These are phyloP conservation scores for Pseudocercospora vitis DNA, from an alignment of 2,329 filamentous ascomycete species.

Conservation along the genomic window DNA sequence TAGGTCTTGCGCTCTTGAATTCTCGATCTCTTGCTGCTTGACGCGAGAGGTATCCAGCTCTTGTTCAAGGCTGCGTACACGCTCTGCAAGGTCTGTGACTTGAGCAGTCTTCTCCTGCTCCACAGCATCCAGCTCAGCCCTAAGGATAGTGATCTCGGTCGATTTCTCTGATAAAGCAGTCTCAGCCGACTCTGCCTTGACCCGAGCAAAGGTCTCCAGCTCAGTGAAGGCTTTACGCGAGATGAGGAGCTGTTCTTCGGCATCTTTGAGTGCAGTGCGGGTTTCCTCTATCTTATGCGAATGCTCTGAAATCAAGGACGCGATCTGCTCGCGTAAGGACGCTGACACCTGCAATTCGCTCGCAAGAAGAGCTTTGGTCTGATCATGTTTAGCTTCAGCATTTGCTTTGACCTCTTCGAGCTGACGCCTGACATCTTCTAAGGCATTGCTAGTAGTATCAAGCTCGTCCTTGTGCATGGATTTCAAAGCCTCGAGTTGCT, in stretches of 20 bases:
- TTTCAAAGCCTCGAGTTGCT: constrained; percentile 1
- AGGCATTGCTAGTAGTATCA: not conserved
- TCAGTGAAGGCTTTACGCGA: constrained; percentile 1
- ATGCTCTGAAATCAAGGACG: not conserved
- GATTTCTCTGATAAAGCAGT: not conserved
- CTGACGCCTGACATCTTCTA: constrained; percentile 9
- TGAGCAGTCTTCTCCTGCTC: not conserved
- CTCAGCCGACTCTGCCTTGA: not conserved
- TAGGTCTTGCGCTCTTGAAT: not conserved
- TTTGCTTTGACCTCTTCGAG: not conserved
- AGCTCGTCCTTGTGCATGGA: constrained; percentile 1
- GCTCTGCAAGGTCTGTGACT: not conserved
- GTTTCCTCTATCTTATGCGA: not conserved
- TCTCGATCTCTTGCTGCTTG: constrained; percentile 15
- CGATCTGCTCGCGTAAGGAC: constrained; percentile 2
- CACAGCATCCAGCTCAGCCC: not conserved
- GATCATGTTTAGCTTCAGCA: not conserved
- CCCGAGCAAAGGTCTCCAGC: constrained; percentile 4
- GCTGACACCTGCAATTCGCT: constrained; percentile 5
- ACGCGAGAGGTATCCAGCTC: not conserved
- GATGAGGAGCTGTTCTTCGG: constrained; percentile 10
- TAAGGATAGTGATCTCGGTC: not conserved
- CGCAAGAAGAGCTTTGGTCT: not conserved
- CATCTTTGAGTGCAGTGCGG: not conserved
- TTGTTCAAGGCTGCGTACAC: not conserved